Conservation (phyloP, 768 basidiomycete genomes). For the Leucocoprinus birnbaumii region DNA sequence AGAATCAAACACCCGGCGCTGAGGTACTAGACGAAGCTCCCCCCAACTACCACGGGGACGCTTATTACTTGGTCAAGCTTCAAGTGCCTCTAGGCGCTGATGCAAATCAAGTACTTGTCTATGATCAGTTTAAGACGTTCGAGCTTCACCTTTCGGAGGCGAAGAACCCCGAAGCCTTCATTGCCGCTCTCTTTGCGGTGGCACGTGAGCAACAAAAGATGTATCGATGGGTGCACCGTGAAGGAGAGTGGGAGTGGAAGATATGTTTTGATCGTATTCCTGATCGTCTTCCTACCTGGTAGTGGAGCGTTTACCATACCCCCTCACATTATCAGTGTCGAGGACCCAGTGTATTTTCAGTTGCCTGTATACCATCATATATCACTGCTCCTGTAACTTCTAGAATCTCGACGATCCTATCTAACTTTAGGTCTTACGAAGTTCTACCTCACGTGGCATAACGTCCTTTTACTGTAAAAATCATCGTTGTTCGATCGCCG, state of each 20-base stretch:
- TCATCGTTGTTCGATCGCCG: no score
- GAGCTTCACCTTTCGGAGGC: conserved; percentile 26
- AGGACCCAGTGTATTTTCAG: no score
- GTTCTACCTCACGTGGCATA: no score
- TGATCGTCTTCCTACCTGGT: conserved; percentile 14
- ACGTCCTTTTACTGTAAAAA: no score
- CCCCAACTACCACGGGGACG: conserved; percentile 30
- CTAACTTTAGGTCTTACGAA: no score
- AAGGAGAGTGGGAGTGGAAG: conserved; percentile 13
- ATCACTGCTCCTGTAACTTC: no score
- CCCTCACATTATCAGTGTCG: neutral
- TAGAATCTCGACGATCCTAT: no score
- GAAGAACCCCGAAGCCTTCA: conserved; percentile 19
- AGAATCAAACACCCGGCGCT: neutral
- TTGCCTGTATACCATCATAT: no score
- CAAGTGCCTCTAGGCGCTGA: conserved; percentile 24
- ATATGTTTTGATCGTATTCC: conserved; percentile 17
- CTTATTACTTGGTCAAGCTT: conserved; percentile 38
- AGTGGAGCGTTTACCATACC: neutral
- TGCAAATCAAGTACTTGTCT: conserved; percentile 28
- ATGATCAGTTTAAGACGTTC: conserved; percentile 40
- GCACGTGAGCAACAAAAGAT: conserved; percentile 15
- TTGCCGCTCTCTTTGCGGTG: conserved; percentile 19
- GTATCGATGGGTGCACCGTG: conserved; percentile 14
- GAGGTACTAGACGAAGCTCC: conserved; percentile 14